Evolutionary conservation across 2,329 filamentous ascomycete species (phyloP), one percentile per base, ranked within the genome.

Genomic region (Colletotrichum euphorbiae): DNA sequence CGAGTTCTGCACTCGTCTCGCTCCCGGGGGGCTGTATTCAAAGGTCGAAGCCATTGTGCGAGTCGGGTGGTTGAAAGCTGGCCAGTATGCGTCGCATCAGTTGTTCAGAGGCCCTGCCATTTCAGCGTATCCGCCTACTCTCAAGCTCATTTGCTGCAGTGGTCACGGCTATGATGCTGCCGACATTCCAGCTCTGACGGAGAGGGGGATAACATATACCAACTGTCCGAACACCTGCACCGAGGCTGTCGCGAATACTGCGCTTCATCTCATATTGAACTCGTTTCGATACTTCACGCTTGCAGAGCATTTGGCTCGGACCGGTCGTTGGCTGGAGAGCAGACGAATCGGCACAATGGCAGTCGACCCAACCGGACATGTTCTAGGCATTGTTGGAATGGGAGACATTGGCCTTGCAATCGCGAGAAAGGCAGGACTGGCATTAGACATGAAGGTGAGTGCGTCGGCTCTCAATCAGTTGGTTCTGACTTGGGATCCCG

Each of bases 401-500:
- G 48, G 24, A 0, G 48, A 51, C 8, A 51, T 51, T 51, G 48
- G 48, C 11, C 24, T 51, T 31, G 24, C 48, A 0, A 51, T 51
- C 1, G 48, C 24, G 1, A 24, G 21, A 31, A 51, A 51, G 31
- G 24, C 48, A 9, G 48, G 21, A 0, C n/a, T 51, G 1, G 48
- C 48, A 7, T 51, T 51, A 28, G 48, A 51, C 0, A 51, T 51
- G 48, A 51, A 51, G 24, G 48, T 51, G n/a, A 13, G 21, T 4
- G 21, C 21, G n/a, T 0, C 3, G n/a, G n/a, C 24, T 2, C 5
- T 15, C 40, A 15, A 50, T 15, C 9, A 11, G 28, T 0, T 2
- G 0, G 2, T 12, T 28, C 3, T 3, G n/a, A 36, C 33, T 2
- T 28, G 0, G 4, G 0, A 6, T 2, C 1, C 24, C 5, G 8